Base-by-base conservation (phyloP, 1,284 basidiomycete species). In the Naganishia cerealis region DNA sequence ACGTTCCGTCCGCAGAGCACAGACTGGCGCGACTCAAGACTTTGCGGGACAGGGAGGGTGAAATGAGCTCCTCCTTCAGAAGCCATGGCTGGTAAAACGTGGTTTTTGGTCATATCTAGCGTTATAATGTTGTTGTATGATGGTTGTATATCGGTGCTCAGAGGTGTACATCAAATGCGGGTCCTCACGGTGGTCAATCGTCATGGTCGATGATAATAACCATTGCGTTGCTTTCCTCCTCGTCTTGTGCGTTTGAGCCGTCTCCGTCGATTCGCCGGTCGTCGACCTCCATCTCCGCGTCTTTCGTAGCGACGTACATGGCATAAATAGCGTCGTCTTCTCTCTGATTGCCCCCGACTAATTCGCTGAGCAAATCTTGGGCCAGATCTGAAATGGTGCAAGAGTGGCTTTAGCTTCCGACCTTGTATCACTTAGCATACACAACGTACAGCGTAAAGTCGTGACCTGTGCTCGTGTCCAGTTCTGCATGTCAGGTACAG, bases 261-360 rank as follows among this genome's bases (percentile, higher is more conserved):
- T 43, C 61, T 7, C 24, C 21, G 24, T 10, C 21, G 13, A 5
- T 52, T 29, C 26, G 21, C 40, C 3, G 21, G 16, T 24, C 55
- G 21, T 38, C 55, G 3, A 15, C 42, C 2, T 26, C n/a, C 61
- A 29, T 24, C 26, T 54, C 38, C 38, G 53, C 61, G 18, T 38
- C 29, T 42, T 33, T 38, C n/a, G 50, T 39, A 16, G 26, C n/a
- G 8, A 63, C 86, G 75, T 87, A 91, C 24, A 87, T 83, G 67
- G 84, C 85, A 84, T 87, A 91, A 38, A 90, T 84, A 53, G 81
- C 83, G 70, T 91, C 90, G 24, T 73, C 77, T 73, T 90, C 88
- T 1, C 89, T 89, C n/a, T 63, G 61, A 54, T 63, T 63, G 0
- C 89, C 90, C 75, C 89, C 88, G 4, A 90, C 86, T 18, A 91